These are phyloP conservation scores for Phlebiopsis flavidoalba DNA, from an alignment of 768 basidiomycete genomes.

Conservation along the genomic window DNA sequence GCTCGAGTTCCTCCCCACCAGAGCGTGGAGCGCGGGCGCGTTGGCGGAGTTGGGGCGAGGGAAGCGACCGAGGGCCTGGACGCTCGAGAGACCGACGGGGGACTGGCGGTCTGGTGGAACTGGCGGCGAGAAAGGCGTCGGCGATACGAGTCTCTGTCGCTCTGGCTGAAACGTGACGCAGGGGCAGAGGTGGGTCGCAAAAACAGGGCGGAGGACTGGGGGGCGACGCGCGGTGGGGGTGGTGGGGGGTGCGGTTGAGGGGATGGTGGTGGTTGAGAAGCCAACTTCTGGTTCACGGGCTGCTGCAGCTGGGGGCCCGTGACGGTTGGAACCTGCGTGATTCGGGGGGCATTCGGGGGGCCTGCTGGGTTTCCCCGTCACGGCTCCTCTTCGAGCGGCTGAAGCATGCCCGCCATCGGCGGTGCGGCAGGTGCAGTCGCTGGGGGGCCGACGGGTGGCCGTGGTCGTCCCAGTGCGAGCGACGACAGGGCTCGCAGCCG, in stretches of 20 bases:
- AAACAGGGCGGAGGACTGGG: constrained; percentile 20
- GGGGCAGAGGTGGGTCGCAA: constrained; percentile 14
- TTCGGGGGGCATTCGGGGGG: constrained; percentile 9
- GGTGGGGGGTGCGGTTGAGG: constrained; percentile 16
- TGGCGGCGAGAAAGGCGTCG: constrained; percentile 16
- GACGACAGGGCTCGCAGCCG: constrained; percentile 17
- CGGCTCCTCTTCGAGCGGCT: background rate
- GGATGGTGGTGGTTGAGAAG: constrained; percentile 21
- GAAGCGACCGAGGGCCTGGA: constrained; percentile 20
- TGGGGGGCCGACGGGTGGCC: constrained; percentile 12
- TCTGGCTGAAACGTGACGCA: constrained; percentile 12
- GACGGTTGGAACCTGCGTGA: constrained; percentile 7
- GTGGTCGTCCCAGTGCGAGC: constrained; percentile 12
- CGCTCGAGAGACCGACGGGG: constrained; percentile 21
- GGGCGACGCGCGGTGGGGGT: constrained; percentile 22
- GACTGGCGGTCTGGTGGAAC: constrained; percentile 19
- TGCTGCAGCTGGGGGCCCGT: constrained; percentile 20
- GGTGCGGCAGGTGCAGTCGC: background rate
- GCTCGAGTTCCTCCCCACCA: constrained; percentile 79
- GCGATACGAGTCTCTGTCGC: constrained; percentile 18
- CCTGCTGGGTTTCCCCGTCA: constrained; percentile 5
- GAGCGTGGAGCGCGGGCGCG: constrained; percentile 58
- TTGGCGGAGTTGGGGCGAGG: constrained; percentile 18
- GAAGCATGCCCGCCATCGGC: background rate
- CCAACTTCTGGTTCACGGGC: constrained; percentile 17